These are phyloP conservation scores for Eucalyptus erythrocorys DNA, from an alignment of 345 rosid genomes.

Conservation along the genomic window DNA sequence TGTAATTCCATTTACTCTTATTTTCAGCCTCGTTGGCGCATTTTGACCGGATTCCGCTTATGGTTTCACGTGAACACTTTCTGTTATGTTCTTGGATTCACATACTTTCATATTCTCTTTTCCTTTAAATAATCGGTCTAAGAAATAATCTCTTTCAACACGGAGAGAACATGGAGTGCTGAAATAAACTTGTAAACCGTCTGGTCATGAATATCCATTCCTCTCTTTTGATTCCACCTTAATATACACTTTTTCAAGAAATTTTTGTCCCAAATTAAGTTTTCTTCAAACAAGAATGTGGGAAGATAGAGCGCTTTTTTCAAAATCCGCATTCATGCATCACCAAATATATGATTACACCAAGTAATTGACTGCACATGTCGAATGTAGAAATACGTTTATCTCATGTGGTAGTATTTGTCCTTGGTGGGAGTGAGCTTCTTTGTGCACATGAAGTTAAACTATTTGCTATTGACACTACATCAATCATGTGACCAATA, in stretches of 20 bases:
- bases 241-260: not conserved
- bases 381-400: not conserved
- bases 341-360: not conserved
- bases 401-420: not conserved
- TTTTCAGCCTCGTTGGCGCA: not conserved
- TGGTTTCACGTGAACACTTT: not conserved
- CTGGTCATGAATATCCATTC: not conserved
- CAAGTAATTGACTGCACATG: not conserved
- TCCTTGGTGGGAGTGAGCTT: not conserved
- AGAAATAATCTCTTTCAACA: not conserved
- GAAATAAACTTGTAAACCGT: not conserved
- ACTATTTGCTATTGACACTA: not conserved
- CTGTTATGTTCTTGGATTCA: not conserved
- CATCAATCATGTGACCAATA: not conserved
- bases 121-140: not conserved
- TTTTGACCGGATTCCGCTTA: not conserved
- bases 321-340: not conserved
- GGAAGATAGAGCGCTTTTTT: not conserved
- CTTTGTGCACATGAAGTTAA: not conserved
- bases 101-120: not conserved
- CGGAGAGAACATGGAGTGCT: not conserved
- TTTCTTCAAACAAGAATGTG: not conserved
- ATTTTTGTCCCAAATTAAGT: not conserved
- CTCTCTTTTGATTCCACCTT: not conserved
- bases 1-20: not conserved